Base-by-base conservation (phyloP, 345 rosid species). In the Orychophragmus violaceus region DNA sequence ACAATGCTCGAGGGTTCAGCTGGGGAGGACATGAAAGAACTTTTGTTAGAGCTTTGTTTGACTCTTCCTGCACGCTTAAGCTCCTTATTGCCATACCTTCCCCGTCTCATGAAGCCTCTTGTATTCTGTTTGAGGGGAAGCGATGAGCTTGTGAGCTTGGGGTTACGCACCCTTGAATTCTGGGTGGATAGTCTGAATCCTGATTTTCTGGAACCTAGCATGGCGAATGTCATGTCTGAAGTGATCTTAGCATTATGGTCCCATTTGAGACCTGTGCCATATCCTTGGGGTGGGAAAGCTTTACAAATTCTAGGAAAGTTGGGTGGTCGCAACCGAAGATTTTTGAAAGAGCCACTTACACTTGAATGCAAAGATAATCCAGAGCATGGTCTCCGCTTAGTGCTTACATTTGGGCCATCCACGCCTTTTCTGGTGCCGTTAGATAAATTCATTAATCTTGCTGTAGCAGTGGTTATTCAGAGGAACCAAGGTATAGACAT, bases 131-230 rank as follows among this genome's bases (percentile, higher is more conserved):
- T 90, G 60, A 87, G 82, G 58, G 96, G 99, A 76, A 83, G 81
- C 69, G 88, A 88, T 87, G 99, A 88, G 37, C 86, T 94, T 66
- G 89, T 94, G 69, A 81, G 87, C 72, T 74, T 90, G 63, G 92
- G 97, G 51, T 78, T 94, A 76, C 88, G 95, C 71, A 90, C 97
- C 46, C 90, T 94, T 39, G 99, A 94, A 76, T 94, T 94, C 76
- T 94, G 99, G 99, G 96, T 94, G 17, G 99, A 90, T 72, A 94
- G 96, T 76, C 82, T 94, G 64, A 94, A 94, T 84, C 99, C 99
- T 42, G 99, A 90, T 72, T 94, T 90, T 78, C 67, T 94, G 76
- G 99, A 94, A 77, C 96, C 99, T 29, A 90, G 92, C 69, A 90
- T 94, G 97, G 96, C 95, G 17, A 94, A 82, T 79, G 94, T 94